phyloP scores from a whole-genome alignment of 2,329 filamentous ascomycete genomes.

The Pseudogymnoascus sp. region DNA sequence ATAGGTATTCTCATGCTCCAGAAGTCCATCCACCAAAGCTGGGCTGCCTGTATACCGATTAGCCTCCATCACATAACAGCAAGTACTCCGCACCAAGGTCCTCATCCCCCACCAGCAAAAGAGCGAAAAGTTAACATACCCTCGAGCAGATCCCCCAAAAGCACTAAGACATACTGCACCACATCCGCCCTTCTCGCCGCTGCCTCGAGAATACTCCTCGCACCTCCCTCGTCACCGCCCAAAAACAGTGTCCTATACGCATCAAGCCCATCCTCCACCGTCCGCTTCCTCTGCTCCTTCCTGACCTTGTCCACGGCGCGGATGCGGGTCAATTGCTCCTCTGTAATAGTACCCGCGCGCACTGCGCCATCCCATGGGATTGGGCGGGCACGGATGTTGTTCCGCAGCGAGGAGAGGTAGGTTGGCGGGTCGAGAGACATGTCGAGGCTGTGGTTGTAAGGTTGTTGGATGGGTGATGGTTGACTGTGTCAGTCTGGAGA shows the following conservation, averaged over 20 bases:
- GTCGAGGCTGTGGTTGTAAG: background rate
- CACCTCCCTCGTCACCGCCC: slow-evolving; percentile 61
- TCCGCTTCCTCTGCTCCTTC: slow-evolving; percentile 80
- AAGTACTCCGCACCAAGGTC: no score
- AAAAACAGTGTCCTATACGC: slow-evolving; percentile 77
- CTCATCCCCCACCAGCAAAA: no score
- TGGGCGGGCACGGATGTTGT: slow-evolving; percentile 91
- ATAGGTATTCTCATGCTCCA: slow-evolving; percentile 71
- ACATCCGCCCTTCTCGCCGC: slow-evolving; percentile 84
- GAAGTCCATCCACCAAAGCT: slow-evolving; percentile 66
- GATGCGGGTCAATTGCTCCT: slow-evolving; percentile 90
- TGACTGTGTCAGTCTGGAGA: background rate
- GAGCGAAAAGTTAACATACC: slow-evolving; percentile 44
- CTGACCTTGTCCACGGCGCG: slow-evolving; percentile 94
- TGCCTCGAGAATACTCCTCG: slow-evolving; percentile 68
- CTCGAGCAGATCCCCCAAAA: slow-evolving; percentile 81
- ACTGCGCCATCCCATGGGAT: slow-evolving; percentile 98
- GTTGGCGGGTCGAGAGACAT: slow-evolving; percentile 93
- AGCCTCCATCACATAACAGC: background rate
- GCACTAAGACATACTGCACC: slow-evolving; percentile 87
- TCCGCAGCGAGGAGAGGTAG: slow-evolving; percentile 82
- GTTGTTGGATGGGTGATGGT: background rate
- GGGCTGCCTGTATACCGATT: slow-evolving; percentile 59
- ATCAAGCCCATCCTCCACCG: slow-evolving; percentile 70
- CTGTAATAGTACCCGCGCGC: slow-evolving; percentile 85